A percentile compares a stretch with the other conserved stretches of the same genome.
Conservation (phyloP, 805 yeast species). For the Kuraishia cidri region DNA sequence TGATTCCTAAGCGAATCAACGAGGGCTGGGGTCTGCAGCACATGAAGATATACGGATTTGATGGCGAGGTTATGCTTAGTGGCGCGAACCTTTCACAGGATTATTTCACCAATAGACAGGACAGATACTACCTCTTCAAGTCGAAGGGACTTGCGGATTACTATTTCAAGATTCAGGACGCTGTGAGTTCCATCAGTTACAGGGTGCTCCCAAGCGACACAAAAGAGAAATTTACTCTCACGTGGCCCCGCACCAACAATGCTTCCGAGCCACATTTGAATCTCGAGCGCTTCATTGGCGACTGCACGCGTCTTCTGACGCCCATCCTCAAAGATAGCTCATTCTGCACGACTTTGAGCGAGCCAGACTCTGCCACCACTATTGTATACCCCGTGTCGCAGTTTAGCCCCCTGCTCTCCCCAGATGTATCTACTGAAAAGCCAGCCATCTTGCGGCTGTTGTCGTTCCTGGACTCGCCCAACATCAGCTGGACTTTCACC, state of each 20-base stretch:
- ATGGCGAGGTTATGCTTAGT: slow-evolving; percentile 75
- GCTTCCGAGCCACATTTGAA: slow-evolving; percentile 61
- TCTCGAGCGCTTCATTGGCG: slow-evolving; percentile 38
- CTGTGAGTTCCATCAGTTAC: slow-evolving; percentile 66
- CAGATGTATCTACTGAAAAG: slow-evolving; percentile 75
- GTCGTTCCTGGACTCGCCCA: slow-evolving; percentile 43
- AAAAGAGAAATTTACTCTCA: slow-evolving; percentile 41
- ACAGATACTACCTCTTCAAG: slow-evolving; percentile 73
- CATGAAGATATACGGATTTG: slow-evolving; percentile 95
- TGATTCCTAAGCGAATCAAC: slow-evolving; percentile 78
- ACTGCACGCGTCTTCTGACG: slow-evolving; percentile 44
- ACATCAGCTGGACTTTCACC: slow-evolving; percentile 75
- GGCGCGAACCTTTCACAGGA: slow-evolving; percentile 92
- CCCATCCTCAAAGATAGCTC: slow-evolving; percentile 43
- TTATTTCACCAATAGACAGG: slow-evolving; percentile 92
- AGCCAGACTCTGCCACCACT: slow-evolving; percentile 26
- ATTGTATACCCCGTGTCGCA: slow-evolving; percentile 87
- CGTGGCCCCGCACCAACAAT: slow-evolving; percentile 68
- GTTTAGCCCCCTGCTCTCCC: slow-evolving; percentile 69
- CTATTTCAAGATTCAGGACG: slow-evolving; percentile 60
- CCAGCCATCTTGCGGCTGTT: slow-evolving; percentile 56
- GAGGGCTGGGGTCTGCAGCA: slow-evolving; percentile 90
- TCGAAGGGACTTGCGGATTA: slow-evolving; percentile 55
- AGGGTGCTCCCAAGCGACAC: slow-evolving; percentile 38
- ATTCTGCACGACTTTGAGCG: not conserved